Base-by-base conservation (phyloP, 805 yeast genomes). In the Jamesozyma hellenica region DNA sequence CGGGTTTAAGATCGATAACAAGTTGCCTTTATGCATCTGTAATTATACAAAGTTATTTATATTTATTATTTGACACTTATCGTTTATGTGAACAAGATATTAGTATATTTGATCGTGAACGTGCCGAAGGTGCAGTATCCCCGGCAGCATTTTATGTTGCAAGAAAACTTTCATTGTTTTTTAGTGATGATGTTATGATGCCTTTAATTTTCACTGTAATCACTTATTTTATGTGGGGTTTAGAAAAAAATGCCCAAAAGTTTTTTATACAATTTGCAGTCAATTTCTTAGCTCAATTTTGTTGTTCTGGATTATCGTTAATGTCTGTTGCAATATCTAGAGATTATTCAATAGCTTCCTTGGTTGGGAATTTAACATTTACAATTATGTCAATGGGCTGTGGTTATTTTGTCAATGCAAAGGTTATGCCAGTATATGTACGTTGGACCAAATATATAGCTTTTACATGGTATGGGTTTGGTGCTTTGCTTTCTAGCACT, bases 401-500 rank as follows among this genome's bases (percentile, higher is more conserved):
- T 56, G 95, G 95, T 1, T 82, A 75, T 59, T 84, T 81, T 52
- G 82, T 79, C 17, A 83, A 84, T 56, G 75, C 87, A 1, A 65
- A 67, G 7, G 68, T 74, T 1, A 70, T 84, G 77, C 94, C 94
- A 0, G 94, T 82, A 1, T 86, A 86, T 51, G 94, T 85, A 8
- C 67, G 85, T 28, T 85, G 95, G 95, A 71, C 79, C 4, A 82
- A 80, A 53, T 85, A 82, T 58, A 64, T 79, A 41, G 79, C 90
- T 0, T 82, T 74, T 53, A 68, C 80, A 38, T 86, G 88, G 84
- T 85, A 81, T 53, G 79, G 78, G 0, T 82, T 81, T 58, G 92
- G 92, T 2, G 78, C 77, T 2, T 51, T 79, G 41, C 51, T 71
- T 31, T 70, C 87, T 0, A 81, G 78, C 52, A 79, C 83, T 48